A percentile compares a stretch with the other conserved stretches of the same genome.
These are phyloP conservation scores for Ceratocystis cubensis DNA, from an alignment of 2,329 filamentous ascomycete genomes.

Conservation along the genomic window DNA sequence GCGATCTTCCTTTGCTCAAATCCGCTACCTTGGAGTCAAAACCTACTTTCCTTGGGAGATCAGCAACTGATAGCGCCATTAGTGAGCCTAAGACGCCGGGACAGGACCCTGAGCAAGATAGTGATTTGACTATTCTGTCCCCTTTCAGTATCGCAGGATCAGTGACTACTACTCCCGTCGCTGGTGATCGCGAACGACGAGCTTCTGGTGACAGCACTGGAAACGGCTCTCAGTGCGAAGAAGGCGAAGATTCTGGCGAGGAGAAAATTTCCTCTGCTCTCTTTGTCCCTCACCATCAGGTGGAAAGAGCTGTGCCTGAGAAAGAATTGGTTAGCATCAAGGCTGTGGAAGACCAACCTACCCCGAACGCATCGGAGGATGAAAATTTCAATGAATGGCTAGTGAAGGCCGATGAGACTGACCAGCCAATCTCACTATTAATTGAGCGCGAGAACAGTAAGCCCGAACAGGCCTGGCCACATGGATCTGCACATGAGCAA, in stretches of 20 bases:
- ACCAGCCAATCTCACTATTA: conserved; percentile 24
- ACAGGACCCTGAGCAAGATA: conserved; percentile 13
- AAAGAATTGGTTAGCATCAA: not conserved
- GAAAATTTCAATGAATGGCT: conserved; percentile 41
- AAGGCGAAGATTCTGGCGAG: conserved; percentile 54
- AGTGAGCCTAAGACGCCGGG: conserved; percentile 6
- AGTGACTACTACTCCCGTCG: conserved; percentile 10
- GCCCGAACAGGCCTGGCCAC: not conserved
- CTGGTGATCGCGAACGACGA: conserved; percentile 25
- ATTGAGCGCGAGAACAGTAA: not conserved
- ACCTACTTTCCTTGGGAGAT: not conserved
- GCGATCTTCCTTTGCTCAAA: conserved; percentile 6
- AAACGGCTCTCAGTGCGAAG: conserved; percentile 26
- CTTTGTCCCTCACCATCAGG: conserved; percentile 59
- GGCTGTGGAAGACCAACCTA: conserved; percentile 13
- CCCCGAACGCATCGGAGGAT: conserved; percentile 19
- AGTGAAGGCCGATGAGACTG: conserved; percentile 42
- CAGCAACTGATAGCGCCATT: not conserved
- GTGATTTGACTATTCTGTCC: conserved; percentile 13
- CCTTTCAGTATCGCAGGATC: conserved; percentile 19
- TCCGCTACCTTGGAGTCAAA: not conserved
- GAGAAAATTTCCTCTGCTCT: conserved; percentile 81
- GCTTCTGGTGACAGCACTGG: conserved; percentile 32
- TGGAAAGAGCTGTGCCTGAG: conserved; percentile 11
- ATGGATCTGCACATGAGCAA: not conserved